Conservation (phyloP, 805 yeast genomes). For the Saccharomycopsis sp. region DNA sequence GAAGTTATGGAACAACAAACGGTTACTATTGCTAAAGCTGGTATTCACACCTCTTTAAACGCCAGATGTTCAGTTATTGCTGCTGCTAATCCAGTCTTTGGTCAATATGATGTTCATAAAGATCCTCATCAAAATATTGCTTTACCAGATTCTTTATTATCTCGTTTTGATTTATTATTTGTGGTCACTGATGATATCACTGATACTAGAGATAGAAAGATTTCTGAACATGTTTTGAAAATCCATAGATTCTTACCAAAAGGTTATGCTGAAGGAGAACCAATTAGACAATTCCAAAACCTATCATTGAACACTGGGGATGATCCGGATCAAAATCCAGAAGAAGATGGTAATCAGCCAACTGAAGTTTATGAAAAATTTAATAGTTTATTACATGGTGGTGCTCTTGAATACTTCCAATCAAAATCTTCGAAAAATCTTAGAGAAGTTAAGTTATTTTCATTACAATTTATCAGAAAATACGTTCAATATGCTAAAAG, state of each 20-base stretch:
- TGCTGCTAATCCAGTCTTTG: constrained; percentile 96
- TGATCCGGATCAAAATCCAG: constrained; percentile 33
- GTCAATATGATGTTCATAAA: constrained; percentile 91
- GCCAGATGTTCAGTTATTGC: constrained; percentile 97
- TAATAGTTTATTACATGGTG: constrained; percentile 74
- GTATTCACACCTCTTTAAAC: constrained; percentile 90
- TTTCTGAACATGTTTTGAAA: constrained; percentile 89
- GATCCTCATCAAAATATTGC: constrained; percentile 97
- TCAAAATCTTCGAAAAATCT: constrained; percentile 28
- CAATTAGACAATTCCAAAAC: constrained; percentile 67
- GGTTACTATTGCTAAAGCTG: constrained; percentile 95
- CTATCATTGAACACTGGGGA: constrained; percentile 78
- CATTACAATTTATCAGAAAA: constrained; percentile 81
- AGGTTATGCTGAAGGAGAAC: constrained; percentile 88
- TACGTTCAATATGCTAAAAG: constrained; percentile 91
- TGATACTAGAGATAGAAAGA: constrained; percentile 71
- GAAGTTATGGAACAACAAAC: constrained; percentile 99
- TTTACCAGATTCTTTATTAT: constrained; percentile 87
- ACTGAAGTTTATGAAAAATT: constrained; percentile 67
- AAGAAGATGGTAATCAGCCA: constrained; percentile 38
- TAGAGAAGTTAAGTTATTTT: constrained; percentile 37
- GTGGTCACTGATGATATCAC: constrained; percentile 94
- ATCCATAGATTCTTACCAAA: constrained; percentile 86
- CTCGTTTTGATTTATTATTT: constrained; percentile 92
- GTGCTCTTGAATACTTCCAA: constrained; percentile 37